Conservation (phyloP, 2,329 filamentous ascomycete species). For the Calonectria honghensis region DNA sequence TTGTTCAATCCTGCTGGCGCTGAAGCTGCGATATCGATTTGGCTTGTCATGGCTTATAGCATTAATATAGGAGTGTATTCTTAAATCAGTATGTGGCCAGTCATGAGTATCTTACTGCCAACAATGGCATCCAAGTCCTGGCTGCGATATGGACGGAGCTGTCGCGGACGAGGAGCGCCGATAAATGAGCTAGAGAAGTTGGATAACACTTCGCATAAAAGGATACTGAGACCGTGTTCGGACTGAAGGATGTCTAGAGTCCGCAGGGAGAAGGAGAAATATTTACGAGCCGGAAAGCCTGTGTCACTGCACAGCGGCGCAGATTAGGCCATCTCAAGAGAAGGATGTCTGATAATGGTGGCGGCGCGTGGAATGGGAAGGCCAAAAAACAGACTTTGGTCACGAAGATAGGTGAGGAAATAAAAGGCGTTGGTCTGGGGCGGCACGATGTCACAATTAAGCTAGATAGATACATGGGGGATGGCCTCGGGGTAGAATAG, state of each 20-base stretch:
- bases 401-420: conserved; percentile 10
- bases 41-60: conserved; percentile 8
- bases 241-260: neutral
- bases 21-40: conserved; percentile 13
- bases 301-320: neutral
- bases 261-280: neutral
- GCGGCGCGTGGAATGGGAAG: neutral
- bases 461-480: conserved; percentile 9
- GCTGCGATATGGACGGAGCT: neutral
- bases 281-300: neutral
- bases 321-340: neutral
- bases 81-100: conserved; percentile 10
- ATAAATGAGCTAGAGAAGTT: neutral
- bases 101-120: neutral
- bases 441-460: conserved; percentile 28
- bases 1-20: neutral
- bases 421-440: conserved; percentile 16
- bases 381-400: conserved; percentile 3
- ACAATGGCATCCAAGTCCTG: neutral
- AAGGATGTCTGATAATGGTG: neutral
- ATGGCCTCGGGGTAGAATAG: conserved; percentile 10
- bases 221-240: neutral
- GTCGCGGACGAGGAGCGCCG: neutral
- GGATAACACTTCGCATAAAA: neutral
- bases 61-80: neutral